These are phyloP conservation scores for Kwoniella dejecticola DNA, from an alignment of 768 basidiomycete genomes.

Conservation along the genomic window DNA sequence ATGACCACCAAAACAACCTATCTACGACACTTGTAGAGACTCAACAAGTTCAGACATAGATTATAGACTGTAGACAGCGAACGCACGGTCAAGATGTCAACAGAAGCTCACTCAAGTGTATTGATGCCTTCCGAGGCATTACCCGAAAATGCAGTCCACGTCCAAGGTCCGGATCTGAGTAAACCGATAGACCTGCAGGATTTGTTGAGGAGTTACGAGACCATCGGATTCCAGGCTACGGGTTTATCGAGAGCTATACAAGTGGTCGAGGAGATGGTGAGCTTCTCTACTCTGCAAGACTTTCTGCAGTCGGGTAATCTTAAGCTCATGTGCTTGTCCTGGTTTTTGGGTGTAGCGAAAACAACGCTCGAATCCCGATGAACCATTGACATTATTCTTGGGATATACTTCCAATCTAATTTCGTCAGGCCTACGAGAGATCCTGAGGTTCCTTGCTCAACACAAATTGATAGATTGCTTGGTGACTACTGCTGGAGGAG, in stretches of 20 bases:
- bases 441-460: slow-evolving; percentile 88
- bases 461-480: slow-evolving; percentile 84
- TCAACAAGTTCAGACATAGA: too few species aligned
- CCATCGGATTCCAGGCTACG: slow-evolving; percentile 97
- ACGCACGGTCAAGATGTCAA: slow-evolving; percentile 10
- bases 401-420: slow-evolving; percentile 99
- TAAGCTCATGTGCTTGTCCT: too few species aligned
- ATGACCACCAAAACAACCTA: not conserved
- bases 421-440: slow-evolving; percentile 92
- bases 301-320: too few species aligned
- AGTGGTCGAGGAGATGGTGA: slow-evolving; percentile 90
- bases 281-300: too few species aligned
- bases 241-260: slow-evolving; percentile 84
- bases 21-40: too few species aligned
- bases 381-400: slow-evolving; percentile 83
- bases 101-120: slow-evolving; percentile 49
- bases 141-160: slow-evolving; percentile 55
- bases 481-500: slow-evolving; percentile 96
- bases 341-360: slow-evolving; percentile 72
- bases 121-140: slow-evolving; percentile 50
- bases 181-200: slow-evolving; percentile 66
- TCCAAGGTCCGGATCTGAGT: slow-evolving; percentile 86
- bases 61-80: too few species aligned
- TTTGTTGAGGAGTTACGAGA: slow-evolving; percentile 76
- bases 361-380: slow-evolving; percentile 75